phyloP scores from a whole-genome alignment of 148 eudicot genomes.

The Chenopodium formosanum region DNA sequence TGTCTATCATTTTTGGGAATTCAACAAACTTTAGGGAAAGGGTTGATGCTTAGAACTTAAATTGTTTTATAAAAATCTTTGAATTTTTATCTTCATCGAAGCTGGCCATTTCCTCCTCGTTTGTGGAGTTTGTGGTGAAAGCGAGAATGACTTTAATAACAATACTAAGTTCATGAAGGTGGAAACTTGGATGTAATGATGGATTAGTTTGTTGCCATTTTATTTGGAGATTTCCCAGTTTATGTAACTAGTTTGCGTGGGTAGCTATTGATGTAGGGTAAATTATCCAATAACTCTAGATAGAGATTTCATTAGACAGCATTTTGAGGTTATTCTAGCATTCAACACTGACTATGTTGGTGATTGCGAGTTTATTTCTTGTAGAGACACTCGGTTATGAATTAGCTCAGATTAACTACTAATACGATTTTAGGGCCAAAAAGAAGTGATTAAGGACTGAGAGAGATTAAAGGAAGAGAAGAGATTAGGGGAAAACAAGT shows the following conservation, averaged over 20 bases:
- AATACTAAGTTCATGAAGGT: not conserved
- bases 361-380: not conserved
- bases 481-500: too few relatives aligned
- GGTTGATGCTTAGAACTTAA: not conserved
- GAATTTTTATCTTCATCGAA: not conserved
- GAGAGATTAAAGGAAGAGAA: too few relatives aligned
- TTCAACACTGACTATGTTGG: not conserved
- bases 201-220: not conserved
- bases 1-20: not conserved
- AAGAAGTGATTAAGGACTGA: too few relatives aligned
- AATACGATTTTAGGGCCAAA: too few relatives aligned
- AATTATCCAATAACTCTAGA: too few relatives aligned
- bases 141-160: not conserved
- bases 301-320: not conserved
- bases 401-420: too few relatives aligned
- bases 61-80: too few relatives aligned
- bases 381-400: not conserved
- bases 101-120: not conserved
- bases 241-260: not conserved
- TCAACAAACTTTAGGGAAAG: too few relatives aligned
- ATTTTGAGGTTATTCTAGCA: not conserved
- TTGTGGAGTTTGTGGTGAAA: not conserved
- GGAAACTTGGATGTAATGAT: not conserved
- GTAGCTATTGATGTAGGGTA: not conserved
- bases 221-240: not conserved